phyloP scores from a whole-genome alignment of 169 alveolate species.

The Cystoisospora suis region DNA sequence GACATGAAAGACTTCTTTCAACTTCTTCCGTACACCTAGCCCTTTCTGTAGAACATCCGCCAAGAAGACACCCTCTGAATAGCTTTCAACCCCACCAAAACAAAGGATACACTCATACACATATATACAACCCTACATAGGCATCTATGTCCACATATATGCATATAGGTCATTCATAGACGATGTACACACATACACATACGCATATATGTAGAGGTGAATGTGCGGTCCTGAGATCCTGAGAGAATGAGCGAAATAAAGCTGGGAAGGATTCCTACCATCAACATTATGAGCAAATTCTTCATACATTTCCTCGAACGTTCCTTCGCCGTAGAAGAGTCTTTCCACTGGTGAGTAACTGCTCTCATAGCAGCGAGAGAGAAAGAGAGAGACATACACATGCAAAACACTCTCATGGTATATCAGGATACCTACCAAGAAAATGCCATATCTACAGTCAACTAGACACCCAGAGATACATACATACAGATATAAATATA shows the following conservation, averaged over 20 bases:
- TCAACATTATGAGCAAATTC: neutral
- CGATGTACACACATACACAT: neutral
- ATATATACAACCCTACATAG: neutral
- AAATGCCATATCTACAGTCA: neutral
- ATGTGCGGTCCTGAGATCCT: too few species aligned
- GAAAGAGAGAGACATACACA: neutral
- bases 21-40: neutral
- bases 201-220: too few species aligned
- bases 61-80: too few species aligned
- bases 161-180: neutral
- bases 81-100: too few species aligned
- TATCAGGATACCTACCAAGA: neutral
- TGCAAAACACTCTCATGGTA: too few species aligned
- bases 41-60: neutral
- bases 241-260: too few species aligned
- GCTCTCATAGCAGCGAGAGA: neutral
- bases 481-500: neutral
- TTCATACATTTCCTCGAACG: neutral
- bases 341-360: neutral
- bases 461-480: neutral
- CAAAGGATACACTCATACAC: neutral
- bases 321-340: neutral
- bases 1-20: neutral
- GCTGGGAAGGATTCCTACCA: too few species aligned
- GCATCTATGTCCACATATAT: neutral